Evolutionary conservation across 768 basidiomycete species (phyloP).

Genomic region (Pisolithus sp.): DNA sequence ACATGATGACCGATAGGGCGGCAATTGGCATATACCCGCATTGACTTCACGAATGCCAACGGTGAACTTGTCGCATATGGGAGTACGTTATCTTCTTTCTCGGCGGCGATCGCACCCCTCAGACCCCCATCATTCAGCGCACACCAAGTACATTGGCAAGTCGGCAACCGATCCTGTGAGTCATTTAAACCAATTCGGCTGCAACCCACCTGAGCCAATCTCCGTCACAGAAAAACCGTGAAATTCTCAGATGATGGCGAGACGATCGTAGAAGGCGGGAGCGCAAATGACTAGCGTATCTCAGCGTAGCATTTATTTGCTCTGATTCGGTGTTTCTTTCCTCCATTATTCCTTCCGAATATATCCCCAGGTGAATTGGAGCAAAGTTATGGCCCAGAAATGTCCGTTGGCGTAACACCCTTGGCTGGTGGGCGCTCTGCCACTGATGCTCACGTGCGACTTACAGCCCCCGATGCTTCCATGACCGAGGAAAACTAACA

Average conservation of each 20-base stretch:
- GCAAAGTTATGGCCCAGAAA: too few relatives aligned
- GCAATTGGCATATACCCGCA: constrained; percentile 73
- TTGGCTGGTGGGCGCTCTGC: neutral
- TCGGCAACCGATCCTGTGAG: constrained; percentile 42
- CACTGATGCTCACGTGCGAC: neutral
- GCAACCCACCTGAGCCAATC: neutral
- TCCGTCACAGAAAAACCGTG: constrained; percentile 53
- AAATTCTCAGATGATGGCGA: constrained; percentile 78
- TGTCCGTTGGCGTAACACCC: neutral
- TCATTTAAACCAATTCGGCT: neutral
- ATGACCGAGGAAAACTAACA: neutral
- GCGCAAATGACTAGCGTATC: neutral
- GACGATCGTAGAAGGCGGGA: constrained; percentile 50
- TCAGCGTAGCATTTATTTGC: neutral
- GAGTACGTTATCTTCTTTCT: constrained; percentile 38
- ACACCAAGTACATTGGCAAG: constrained; percentile 81
- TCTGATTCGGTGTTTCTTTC: neutral
- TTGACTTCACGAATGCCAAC: constrained; percentile 60
- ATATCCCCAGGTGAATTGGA: too few relatives aligned
- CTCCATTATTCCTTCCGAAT: neutral
- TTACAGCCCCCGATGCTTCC: neutral
- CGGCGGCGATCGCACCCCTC: neutral
- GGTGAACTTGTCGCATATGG: constrained; percentile 79
- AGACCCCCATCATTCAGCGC: constrained; percentile 39
- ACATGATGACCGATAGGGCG: constrained; percentile 43